Base-by-base conservation (phyloP, 2,329 filamentous ascomycete genomes). In the Arthroderma sp. region DNA sequence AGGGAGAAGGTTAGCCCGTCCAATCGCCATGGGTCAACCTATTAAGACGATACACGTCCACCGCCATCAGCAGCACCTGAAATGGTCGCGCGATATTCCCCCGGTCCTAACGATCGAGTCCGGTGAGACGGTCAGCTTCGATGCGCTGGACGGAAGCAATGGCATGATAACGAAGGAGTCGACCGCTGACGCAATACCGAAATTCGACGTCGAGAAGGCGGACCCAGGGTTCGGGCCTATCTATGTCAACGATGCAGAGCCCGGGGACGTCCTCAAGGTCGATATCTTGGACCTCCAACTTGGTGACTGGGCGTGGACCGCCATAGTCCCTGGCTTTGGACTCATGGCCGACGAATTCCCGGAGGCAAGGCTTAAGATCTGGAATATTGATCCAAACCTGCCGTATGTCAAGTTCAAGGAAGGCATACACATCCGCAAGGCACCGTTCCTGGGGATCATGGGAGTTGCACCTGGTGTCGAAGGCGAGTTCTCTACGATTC, bases 151-250 rank as follows among this genome's bases (percentile, higher is more conserved):
- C 61, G 77, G 76, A 47, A 76, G 74, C 60, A 75, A 77, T 63
- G 77, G 77, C 59, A 76, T 79, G 64, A 72, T 80, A 60, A 72
- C 70, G 4, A 68, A 71, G 5, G 66, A 68, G 19, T 77, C 76
- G 44, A 70, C 71, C 19, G 63, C 68, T 15, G 70, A 70, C 2
- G 70, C 71, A 23, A 66, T 80, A 51, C 52, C 63, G 6, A 66
- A 66, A n/a, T 71, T 79, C 57, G 68, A 77, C 59, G 64, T 75
- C 33, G 59, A 63, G 15, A 65, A 71, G 15, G 72, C 72, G 31
- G 78, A 79, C 60, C 77, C 78, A 0, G 77, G 74, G 51, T 74
- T 77, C 55, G 78, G 78, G 0, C 78, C 79, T 9, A 72, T 81
- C 35, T 76, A 69, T 61, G 64, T 81, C 57, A 71, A 76, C 52